Evolutionary conservation across 2,329 filamentous ascomycete species (phyloP).

Genomic region (Dryadomyces quercus-mongolicae): DNA sequence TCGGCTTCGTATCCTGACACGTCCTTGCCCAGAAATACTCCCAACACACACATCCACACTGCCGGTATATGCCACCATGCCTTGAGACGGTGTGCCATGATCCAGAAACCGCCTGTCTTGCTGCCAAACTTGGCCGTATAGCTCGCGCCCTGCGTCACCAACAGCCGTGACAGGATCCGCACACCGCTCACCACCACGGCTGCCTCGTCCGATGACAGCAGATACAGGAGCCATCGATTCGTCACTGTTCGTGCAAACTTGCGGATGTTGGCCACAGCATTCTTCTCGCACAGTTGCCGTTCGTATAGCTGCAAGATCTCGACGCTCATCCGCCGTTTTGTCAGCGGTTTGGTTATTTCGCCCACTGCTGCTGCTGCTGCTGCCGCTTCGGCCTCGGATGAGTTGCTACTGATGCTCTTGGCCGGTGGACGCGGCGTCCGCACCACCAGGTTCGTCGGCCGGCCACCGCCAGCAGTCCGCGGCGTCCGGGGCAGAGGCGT

Average conservation of each 20-base stretch:
- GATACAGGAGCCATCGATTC: conserved; percentile 91
- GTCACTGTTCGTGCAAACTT: conserved; percentile 92
- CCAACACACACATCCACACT: conserved; percentile 80
- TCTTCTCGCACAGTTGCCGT: conserved; percentile 62
- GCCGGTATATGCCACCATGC: conserved; percentile 80
- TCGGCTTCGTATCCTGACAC: conserved; percentile 53
- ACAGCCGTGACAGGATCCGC: conserved; percentile 71
- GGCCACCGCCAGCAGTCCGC: conserved; percentile 19
- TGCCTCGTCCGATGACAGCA: conserved; percentile 76
- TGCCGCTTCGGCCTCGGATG: not conserved
- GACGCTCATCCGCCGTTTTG: conserved; percentile 60
- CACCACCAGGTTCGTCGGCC: not conserved
- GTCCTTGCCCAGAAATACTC: conserved; percentile 77
- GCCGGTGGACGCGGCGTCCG: not conserved
- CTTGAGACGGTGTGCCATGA: conserved; percentile 72
- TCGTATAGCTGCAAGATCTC: conserved; percentile 68
- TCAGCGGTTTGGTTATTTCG: conserved; percentile 20
- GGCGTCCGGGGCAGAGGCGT: conserved; percentile 37
- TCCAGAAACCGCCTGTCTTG: conserved; percentile 77
- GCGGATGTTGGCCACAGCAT: conserved; percentile 56
- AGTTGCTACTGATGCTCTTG: not conserved
- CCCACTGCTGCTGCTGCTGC: no score
- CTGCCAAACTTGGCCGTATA: conserved; percentile 76
- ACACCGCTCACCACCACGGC: conserved; percentile 70
- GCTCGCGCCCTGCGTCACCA: conserved; percentile 67